Conservation (phyloP, 306 rosid genomes). For the Dalbergia cultrata region DNA sequence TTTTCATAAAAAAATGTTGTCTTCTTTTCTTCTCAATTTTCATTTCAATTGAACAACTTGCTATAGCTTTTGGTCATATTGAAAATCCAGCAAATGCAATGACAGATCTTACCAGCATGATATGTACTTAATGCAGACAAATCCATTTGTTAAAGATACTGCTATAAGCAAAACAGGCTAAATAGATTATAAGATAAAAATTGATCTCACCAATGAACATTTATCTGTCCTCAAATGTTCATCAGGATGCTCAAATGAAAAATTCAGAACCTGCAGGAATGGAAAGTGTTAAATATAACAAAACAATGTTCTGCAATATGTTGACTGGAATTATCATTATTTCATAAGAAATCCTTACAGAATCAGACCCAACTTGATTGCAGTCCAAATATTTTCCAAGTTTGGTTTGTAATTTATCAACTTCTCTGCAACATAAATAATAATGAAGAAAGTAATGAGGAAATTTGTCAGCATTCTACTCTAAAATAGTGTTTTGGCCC, state of each 20-base stretch:
- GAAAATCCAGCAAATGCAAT: slow-evolving; percentile 8
- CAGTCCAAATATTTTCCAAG: slow-evolving; percentile 59
- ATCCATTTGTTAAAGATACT: slow-evolving; percentile 24
- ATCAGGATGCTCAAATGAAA: slow-evolving; percentile 59
- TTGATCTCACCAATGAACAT: slow-evolving; percentile 62
- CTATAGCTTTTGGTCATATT: slow-evolving; percentile 27
- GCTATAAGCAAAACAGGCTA: slow-evolving; percentile 28
- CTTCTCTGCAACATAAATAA: slow-evolving; percentile 67
- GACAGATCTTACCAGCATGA: slow-evolving; percentile 21
- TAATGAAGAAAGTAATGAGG: slow-evolving; percentile 22
- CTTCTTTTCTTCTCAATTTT: slow-evolving; percentile 38
- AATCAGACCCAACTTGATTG: slow-evolving; percentile 58
- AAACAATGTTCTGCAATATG: slow-evolving; percentile 26
- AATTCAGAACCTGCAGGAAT: slow-evolving; percentile 54
- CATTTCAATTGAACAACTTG: slow-evolving; percentile 11
- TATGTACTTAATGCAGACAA: slow-evolving; percentile 10
- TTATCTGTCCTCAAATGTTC: slow-evolving; percentile 56
- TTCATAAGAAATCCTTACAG: slow-evolving; percentile 59
- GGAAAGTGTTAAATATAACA: slow-evolving; percentile 39
- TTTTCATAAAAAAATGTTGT: background rate
- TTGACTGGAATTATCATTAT: slow-evolving; percentile 35
- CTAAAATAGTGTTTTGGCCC: slow-evolving; percentile 22
- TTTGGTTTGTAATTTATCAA: slow-evolving; percentile 61
- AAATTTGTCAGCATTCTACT: slow-evolving; percentile 33
- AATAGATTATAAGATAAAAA: slow-evolving; percentile 27